Conservation (phyloP, 345 rosid species). For the Brassica juncea region DNA sequence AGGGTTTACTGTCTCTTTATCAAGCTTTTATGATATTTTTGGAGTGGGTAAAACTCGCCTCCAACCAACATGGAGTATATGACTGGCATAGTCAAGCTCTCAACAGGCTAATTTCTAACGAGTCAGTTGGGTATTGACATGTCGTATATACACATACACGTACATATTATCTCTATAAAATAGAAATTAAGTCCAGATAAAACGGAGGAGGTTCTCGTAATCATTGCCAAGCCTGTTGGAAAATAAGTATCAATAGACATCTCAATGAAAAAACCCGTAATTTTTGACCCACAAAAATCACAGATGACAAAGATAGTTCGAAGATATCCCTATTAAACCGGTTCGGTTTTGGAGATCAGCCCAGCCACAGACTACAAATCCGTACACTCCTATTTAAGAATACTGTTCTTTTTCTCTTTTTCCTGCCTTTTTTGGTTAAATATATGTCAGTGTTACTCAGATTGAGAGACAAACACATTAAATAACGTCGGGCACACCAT, state of each 20-base stretch:
- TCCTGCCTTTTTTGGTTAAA: background rate
- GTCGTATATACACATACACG: background rate
- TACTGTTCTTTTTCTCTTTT: background rate
- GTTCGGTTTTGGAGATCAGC: background rate
- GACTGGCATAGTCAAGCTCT: slow-evolving; percentile 1
- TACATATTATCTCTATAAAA: background rate
- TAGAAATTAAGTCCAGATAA: background rate
- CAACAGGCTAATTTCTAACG: slow-evolving; percentile 2
- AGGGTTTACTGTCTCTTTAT: too few species aligned
- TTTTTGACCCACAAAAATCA: background rate
- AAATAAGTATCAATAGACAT: background rate
- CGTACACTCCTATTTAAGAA: background rate
- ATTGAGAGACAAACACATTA: background rate
- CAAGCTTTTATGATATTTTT: too few species aligned
- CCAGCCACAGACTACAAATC: background rate
- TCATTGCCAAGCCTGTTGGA: background rate
- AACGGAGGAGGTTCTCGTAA: background rate
- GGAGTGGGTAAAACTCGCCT: too few species aligned
- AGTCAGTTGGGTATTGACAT: background rate
- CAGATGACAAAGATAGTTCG: background rate
- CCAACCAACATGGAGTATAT: background rate
- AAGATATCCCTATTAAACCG: background rate
- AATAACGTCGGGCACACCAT: background rate
- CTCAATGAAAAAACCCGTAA: background rate
- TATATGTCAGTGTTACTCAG: background rate